A percentile compares a stretch with the other conserved stretches of the same genome.
These are phyloP conservation scores for Poa annua DNA, from an alignment of 176 grass and related monocot species.

Conservation along the genomic window DNA sequence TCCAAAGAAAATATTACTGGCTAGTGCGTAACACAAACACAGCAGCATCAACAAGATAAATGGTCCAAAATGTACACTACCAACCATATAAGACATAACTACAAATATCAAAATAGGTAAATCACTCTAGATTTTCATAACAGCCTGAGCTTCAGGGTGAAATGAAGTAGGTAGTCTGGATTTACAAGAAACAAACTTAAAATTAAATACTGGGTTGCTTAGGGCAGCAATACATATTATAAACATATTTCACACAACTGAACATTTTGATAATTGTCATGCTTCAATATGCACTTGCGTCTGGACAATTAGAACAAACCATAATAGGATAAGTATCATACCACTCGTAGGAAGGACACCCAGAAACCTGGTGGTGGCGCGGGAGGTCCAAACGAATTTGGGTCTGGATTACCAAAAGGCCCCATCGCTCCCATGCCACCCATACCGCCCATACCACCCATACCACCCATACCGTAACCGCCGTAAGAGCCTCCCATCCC, in stretches of 20 bases:
- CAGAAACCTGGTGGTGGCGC: slow-evolving; percentile 77
- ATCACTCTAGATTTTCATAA: not conserved
- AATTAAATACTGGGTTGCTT: not conserved
- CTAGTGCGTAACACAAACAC: not conserved
- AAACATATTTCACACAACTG: not conserved
- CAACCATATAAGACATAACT: not conserved
- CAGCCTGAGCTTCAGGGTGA: not conserved
- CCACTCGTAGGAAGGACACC: slow-evolving; percentile 87
- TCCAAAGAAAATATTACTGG: not conserved
- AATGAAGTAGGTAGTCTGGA: not conserved
- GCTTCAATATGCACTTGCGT: not conserved
- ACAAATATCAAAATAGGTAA: not conserved
- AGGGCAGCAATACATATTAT: not conserved
- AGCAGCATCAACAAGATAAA: slow-evolving; percentile 21
- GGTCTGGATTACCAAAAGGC: slow-evolving; percentile 76
- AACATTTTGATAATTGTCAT: not conserved
- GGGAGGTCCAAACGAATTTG: slow-evolving; percentile 76
- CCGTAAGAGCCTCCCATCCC: slow-evolving; percentile 51
- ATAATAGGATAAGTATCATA: slow-evolving; percentile 41
- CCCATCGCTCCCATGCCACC: slow-evolving; percentile 63
- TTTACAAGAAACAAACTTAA: not conserved
- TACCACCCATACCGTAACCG: slow-evolving; percentile 64
- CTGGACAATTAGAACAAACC: slow-evolving; percentile 17
- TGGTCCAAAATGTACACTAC: not conserved
- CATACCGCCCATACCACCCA: slow-evolving; percentile 67